phyloP scores from a whole-genome alignment of 805 yeast species.

The Saccharomycopsis sp. region DNA sequence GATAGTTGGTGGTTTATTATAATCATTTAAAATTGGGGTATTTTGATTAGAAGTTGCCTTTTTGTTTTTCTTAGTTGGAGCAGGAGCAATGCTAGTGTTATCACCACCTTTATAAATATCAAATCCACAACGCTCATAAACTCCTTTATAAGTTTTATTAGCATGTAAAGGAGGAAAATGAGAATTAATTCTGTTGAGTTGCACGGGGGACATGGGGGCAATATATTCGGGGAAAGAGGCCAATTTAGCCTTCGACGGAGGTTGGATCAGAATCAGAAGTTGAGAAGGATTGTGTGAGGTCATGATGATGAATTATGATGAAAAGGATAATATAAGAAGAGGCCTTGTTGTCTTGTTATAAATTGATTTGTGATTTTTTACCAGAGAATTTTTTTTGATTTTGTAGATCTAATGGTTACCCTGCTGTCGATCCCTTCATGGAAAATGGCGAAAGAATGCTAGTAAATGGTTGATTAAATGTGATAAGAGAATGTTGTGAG shows the following conservation, averaged over 20 bases:
- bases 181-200: conserved; percentile 28
- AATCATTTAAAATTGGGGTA: neutral
- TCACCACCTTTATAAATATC: conserved; percentile 36
- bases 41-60: neutral
- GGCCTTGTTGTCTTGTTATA: no score
- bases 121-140: conserved; percentile 76
- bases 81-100: neutral
- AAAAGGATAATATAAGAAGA: no score
- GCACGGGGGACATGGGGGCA: conserved; percentile 16
- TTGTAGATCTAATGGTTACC: no score
- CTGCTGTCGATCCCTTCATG: no score
- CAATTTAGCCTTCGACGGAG: conserved; percentile 1
- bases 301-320: neutral
- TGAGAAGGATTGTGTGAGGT: neutral
- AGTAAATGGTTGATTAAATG: no score
- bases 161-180: conserved; percentile 67
- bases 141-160: conserved; percentile 51
- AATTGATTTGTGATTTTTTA: no score
- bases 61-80: neutral
- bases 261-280: neutral
- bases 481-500: no score
- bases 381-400: no score
- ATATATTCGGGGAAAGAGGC: conserved; percentile 17
- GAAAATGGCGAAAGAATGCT: no score
- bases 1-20: neutral